Conservation (phyloP, 257 asterid species). For the Schizonepeta tenuifolia region DNA sequence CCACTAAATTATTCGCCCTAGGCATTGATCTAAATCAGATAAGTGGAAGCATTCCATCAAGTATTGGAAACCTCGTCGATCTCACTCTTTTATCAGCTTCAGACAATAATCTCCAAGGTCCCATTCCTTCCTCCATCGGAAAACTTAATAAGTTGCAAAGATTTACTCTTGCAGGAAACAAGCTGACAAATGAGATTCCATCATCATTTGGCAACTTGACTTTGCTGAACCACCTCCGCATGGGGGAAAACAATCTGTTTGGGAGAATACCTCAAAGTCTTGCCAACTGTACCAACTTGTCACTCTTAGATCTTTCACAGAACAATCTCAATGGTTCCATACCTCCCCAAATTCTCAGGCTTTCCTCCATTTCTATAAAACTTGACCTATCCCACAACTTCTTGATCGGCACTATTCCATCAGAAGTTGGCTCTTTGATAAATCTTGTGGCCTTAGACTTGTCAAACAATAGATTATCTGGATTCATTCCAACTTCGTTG, state of each 20-base stretch:
- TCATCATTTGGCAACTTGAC: conserved; percentile 30
- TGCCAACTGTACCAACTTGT: conserved; percentile 24
- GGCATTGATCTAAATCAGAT: not conserved
- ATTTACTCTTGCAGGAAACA: not conserved
- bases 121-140: conserved; percentile 33
- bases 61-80: not conserved
- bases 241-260: not conserved
- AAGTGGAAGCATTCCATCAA: not conserved
- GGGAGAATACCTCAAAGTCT: conserved; percentile 32
- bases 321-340: conserved; percentile 29
- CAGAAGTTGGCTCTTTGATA: conserved; percentile 25
- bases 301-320: not conserved
- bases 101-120: conserved; percentile 38
- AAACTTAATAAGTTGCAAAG: not conserved
- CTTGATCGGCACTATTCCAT: conserved; percentile 23
- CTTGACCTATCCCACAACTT: conserved; percentile 21
- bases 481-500: conserved; percentile 1
- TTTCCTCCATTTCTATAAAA: conserved; percentile 20
- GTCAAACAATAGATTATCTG: conserved; percentile 36
- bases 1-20: not conserved
- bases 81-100: not conserved
- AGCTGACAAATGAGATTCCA: conserved; percentile 15
- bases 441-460: not conserved
- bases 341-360: conserved; percentile 23
- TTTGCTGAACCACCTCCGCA: not conserved